Conservation (phyloP, 2,329 filamentous ascomycete genomes). For the Venturia oleaginea region DNA sequence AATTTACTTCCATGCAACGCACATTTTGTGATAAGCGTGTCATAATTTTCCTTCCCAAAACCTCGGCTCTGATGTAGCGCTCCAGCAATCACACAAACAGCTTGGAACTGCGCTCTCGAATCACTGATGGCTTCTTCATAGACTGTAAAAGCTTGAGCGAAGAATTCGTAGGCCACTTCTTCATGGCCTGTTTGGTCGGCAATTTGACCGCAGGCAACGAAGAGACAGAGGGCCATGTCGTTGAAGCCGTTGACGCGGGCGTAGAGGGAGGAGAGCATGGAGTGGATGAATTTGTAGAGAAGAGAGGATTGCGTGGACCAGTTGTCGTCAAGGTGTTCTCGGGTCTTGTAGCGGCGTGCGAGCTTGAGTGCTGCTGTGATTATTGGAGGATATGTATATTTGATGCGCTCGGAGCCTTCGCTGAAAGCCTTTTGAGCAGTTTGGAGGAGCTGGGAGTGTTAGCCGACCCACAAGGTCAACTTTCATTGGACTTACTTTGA, state of each 20-base stretch:
- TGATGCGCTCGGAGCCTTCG: slow-evolving; percentile 90
- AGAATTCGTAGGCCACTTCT: slow-evolving; percentile 96
- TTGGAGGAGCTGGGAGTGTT: slow-evolving; percentile 58
- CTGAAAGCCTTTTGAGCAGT: slow-evolving; percentile 76
- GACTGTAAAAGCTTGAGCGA: slow-evolving; percentile 94
- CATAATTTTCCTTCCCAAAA: slow-evolving; percentile 96
- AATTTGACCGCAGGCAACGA: slow-evolving; percentile 84
- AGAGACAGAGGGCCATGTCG: slow-evolving; percentile 80
- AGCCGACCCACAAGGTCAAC: slow-evolving; percentile 16
- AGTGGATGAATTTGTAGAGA: slow-evolving; percentile 93
- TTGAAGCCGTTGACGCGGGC: slow-evolving; percentile 77
- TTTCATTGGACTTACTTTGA: slow-evolving; percentile 46
- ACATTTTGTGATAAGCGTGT: slow-evolving; percentile 96
- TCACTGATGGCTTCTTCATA: slow-evolving; percentile 96
- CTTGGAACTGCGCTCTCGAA: slow-evolving; percentile 94
- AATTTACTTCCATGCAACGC: slow-evolving; percentile 94
- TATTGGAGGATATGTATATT: slow-evolving; percentile 87
- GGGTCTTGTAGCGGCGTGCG: slow-evolving; percentile 76
- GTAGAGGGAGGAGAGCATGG: slow-evolving; percentile 76
- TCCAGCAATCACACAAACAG: slow-evolving; percentile 86
- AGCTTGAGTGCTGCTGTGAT: slow-evolving; percentile 86
- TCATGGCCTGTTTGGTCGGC: slow-evolving; percentile 88
- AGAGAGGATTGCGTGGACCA: slow-evolving; percentile 67
- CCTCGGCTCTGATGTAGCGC: slow-evolving; percentile 80
- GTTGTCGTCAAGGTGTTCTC: slow-evolving; percentile 77